Conservation (phyloP, 352 stramenopile species). For the Globisporangium canariense region DNA sequence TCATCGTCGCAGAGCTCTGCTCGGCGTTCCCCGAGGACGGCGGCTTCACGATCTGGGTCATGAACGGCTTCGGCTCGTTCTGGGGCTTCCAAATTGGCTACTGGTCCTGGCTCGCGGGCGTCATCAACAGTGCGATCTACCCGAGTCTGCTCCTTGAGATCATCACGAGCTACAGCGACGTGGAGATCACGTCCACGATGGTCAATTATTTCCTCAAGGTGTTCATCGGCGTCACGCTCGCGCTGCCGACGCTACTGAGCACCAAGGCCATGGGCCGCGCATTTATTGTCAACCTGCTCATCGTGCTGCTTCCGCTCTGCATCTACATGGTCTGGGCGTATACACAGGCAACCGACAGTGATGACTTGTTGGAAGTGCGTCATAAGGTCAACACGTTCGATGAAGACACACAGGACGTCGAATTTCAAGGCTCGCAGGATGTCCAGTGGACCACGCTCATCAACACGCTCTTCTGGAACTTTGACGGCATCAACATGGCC, state of each 20-base stretch:
- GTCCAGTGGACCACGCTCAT: constrained; percentile 71
- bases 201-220: constrained; percentile 22
- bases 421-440: constrained; percentile 13
- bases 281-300: constrained; percentile 49
- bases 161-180: not conserved
- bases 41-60: constrained; percentile 78
- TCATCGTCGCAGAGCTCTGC: constrained; percentile 73
- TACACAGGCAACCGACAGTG: constrained; percentile 7
- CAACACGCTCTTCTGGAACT: constrained; percentile 93
- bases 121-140: constrained; percentile 42
- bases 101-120: constrained; percentile 77
- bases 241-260: constrained; percentile 23
- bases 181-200: constrained; percentile 11
- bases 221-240: constrained; percentile 24
- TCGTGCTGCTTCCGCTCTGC: constrained; percentile 85
- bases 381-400: constrained; percentile 23
- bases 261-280: constrained; percentile 65
- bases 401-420: constrained; percentile 11
- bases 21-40: constrained; percentile 63
- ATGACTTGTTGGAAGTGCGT: constrained; percentile 30
- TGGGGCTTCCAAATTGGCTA: constrained; percentile 85
- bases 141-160: constrained; percentile 1
- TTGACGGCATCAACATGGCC: constrained; percentile 88
- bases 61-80: constrained; percentile 59
- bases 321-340: constrained; percentile 37